These are phyloP conservation scores for Corchorus capsularis DNA, from an alignment of 345 rosid genomes.

Conservation along the genomic window DNA sequence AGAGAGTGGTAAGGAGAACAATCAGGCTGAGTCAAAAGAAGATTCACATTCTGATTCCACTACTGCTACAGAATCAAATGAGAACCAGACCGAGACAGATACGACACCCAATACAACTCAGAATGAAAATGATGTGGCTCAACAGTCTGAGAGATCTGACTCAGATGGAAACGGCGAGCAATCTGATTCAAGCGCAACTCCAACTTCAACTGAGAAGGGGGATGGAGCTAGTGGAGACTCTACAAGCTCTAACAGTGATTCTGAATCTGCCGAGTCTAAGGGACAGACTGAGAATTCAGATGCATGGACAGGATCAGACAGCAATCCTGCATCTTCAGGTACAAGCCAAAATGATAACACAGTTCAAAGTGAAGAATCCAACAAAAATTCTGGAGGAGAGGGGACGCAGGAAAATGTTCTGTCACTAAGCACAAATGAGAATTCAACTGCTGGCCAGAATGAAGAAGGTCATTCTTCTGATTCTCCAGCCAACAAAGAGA, in stretches of 20 bases:
- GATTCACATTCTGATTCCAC: conserved; percentile 16
- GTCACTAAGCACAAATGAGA: conserved; percentile 25
- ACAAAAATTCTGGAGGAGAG: conserved; percentile 30
- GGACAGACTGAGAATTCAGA: conserved; percentile 27
- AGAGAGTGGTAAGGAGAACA: conserved; percentile 27
- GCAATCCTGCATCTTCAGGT: conserved; percentile 9
- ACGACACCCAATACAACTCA: conserved; percentile 22
- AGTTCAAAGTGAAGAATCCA: conserved; percentile 9
- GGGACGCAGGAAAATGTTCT: conserved; percentile 30
- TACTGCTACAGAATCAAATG: conserved; percentile 29
- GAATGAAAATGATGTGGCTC: conserved; percentile 33
- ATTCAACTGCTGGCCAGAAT: conserved; percentile 7
- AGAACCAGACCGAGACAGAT: conserved; percentile 23
- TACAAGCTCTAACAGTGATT: conserved; percentile 25
- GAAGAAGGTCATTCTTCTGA: conserved; percentile 8
- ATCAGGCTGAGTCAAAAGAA: conserved; percentile 25
- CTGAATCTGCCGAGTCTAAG: conserved; percentile 27
- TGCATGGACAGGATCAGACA: conserved; percentile 6
- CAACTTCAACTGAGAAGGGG: conserved; percentile 32
- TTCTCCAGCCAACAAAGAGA: conserved; percentile 33
- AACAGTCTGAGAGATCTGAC: conserved; percentile 41
- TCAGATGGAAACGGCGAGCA: conserved; percentile 35
- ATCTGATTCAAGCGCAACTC: conserved; percentile 32
- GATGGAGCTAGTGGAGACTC: conserved; percentile 38
- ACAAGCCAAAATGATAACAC: conserved; percentile 16